Evolutionary conservation across 345 rosid species (phyloP).

Genomic region (Hibiscus syriacus): DNA sequence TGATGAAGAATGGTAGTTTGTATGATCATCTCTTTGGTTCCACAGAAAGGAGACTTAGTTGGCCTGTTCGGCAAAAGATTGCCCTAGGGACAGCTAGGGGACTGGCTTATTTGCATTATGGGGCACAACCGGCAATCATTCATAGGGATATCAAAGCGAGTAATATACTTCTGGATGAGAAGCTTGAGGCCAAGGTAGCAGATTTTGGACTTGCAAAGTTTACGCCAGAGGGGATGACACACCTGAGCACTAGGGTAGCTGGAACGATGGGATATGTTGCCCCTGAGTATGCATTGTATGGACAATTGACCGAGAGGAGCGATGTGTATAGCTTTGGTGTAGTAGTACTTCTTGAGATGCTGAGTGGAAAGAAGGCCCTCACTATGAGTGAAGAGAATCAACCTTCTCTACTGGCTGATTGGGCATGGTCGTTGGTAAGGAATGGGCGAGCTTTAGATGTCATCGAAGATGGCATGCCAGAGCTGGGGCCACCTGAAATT

Average conservation of each 20-base stretch:
- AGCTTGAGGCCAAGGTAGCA: slow-evolving; percentile 70
- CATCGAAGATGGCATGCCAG: slow-evolving; percentile 67
- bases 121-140: slow-evolving; percentile 71
- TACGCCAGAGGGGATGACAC: slow-evolving; percentile 71
- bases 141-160: slow-evolving; percentile 88
- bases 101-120: slow-evolving; percentile 75
- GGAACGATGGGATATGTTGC: slow-evolving; percentile 98
- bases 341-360: slow-evolving; percentile 79
- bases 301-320: slow-evolving; percentile 78
- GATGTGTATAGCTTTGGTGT: slow-evolving; percentile 92
- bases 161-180: slow-evolving; percentile 82
- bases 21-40: slow-evolving; percentile 72
- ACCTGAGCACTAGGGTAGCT: slow-evolving; percentile 85
- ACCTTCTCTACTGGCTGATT: slow-evolving; percentile 63
- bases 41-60: slow-evolving; percentile 39
- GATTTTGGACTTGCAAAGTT: slow-evolving; percentile 93
- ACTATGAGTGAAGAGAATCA: slow-evolving; percentile 40
- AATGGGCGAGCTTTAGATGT: slow-evolving; percentile 59
- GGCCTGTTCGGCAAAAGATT: slow-evolving; percentile 78
- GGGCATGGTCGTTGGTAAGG: slow-evolving; percentile 89
- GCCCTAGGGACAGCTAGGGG: slow-evolving; percentile 86
- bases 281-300: slow-evolving; percentile 88
- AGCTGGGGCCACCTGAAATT: slow-evolving; percentile 43
- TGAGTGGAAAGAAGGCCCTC: slow-evolving; percentile 79
- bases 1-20: slow-evolving; percentile 75